A percentile compares a stretch with the other conserved stretches of the same genome.
These are phyloP conservation scores for Diospyros lotus DNA, from an alignment of 148 eudicot genomes.

Conservation along the genomic window DNA sequence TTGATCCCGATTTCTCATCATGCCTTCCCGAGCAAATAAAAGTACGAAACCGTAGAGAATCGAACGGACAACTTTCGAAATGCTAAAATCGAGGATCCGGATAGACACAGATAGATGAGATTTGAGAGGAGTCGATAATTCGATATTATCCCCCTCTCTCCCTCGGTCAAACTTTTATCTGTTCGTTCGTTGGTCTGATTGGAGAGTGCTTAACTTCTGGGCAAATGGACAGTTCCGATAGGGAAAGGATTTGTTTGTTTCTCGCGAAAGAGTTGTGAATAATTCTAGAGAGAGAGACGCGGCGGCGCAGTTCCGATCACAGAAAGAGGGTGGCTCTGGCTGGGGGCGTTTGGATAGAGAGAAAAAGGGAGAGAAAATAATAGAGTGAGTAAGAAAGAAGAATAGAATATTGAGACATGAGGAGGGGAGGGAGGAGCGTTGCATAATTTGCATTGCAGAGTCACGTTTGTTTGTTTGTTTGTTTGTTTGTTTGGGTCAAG, in stretches of 20 bases:
- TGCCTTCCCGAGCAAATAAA: conserved; percentile 1
- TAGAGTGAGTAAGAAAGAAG: no score
- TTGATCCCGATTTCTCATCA: conserved; percentile 51
- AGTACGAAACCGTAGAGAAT: neutral
- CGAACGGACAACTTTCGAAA: neutral
- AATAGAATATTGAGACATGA: no score
- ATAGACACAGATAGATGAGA: conserved; percentile 24
- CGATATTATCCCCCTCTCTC: neutral
- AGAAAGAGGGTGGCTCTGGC: neutral
- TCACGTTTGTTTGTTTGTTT: no score
- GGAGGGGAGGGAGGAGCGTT: no score
- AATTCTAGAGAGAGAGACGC: conserved; percentile 1
- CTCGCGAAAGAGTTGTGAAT: neutral
- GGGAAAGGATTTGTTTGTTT: conserved; percentile 1
- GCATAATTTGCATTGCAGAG: no score
- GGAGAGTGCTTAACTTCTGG: neutral
- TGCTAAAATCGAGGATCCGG: conserved; percentile 24
- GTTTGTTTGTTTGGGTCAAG: no score
- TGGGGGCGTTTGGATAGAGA: no score
- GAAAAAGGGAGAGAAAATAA: neutral
- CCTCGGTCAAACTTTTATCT: neutral
- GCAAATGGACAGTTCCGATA: neutral
- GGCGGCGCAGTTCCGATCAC: neutral
- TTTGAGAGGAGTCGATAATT: neutral
- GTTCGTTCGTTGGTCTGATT: neutral